Base-by-base conservation (phyloP, 1,139 yeast genomes). In the Komagataea norvegica region DNA sequence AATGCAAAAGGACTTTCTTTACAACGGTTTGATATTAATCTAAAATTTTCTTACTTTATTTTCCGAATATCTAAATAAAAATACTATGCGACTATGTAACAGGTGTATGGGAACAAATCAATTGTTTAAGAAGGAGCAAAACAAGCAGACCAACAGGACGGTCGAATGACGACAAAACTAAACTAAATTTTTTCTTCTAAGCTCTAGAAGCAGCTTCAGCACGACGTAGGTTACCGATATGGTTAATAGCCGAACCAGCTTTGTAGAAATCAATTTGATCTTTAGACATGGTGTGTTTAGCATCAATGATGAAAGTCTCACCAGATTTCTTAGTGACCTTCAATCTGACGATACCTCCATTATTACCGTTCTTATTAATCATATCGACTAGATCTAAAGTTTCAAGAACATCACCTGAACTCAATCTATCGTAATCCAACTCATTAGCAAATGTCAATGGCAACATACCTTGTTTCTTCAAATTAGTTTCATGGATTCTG, bases 171-270 rank as follows among this genome's bases (percentile, higher is more conserved):
- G n/a, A n/a, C n/a, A n/a, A n/a, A n/a, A n/a, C n/a, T n/a, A n/a
- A n/a, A n/a, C n/a, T n/a, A n/a, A n/a, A n/a, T n/a, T n/a, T n/a
- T n/a, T n/a, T n/a, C n/a, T n/a, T 35, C 30, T 38, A 33, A 15
- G 25, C 29, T 25, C 24, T 20, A 23, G 32, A 21, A 20, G 38
- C 43, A 21, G 44, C 34, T 18, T 51, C 54, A 25, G 55, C 52
- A 49, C 61, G 61, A 45, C 64, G 62, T 41, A 71, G 62, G 59
- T 80, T 74, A 52, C 96, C 96, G 59, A 91, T 91, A 65, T 79
- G 77, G 64, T 89, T 89, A 57, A 91, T 87, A 30, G 98, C 98
- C 41, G 95, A 85, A 40, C 98, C 98, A 33, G 96, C 96, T 64
- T 81, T 88, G 76, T 89, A 91, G 67, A 91, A 91, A 48, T 85